Evolutionary conservation across 2,329 filamentous ascomycete genomes (phyloP), one percentile per base, ranked within the genome.

Genomic region (Aspergillus thermomutatus): DNA sequence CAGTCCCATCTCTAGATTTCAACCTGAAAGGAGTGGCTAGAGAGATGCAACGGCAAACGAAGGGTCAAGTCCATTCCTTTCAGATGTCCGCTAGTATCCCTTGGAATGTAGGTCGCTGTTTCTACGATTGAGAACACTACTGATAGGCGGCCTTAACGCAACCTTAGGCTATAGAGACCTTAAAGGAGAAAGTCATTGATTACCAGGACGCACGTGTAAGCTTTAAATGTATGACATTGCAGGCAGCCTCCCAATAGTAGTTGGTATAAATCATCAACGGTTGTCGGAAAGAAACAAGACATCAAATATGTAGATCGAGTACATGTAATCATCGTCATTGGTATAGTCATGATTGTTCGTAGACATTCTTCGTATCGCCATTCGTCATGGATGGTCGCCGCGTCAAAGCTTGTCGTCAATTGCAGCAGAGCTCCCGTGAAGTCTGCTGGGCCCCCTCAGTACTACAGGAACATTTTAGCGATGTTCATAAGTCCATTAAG

Each of bases 391-490:
- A 14, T 21, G 11, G 34, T 40, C 10, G 43, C 11, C 3, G 9
- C 10, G 23, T 23, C 23, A 21, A 26, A 23, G 11, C 4, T 26
- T 25, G 14, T 26, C 21, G 43, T 3, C 21, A 46, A 46, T 26
- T 46, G 41, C 11, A 25, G 43, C 19, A 25, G 43, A 46, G 11
- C 10, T 25, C 17, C n/a, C 10, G 6, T 8, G n/a, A 3, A 40
- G 21, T 14, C 4, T 46, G 19, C 10, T 7, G 9, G 11, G 2
- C 0, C 21, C 34, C 8, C 23, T 14, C 19, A 23, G 4, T 14
- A 28, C 57, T 66, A 74, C 54, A 69, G 62, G 55, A 74, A 66
- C 71, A 74, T 73, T 58, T 75, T 74, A 5, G 71, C 72, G 57
- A 74, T 61, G 53, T 60, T 72, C 63, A 74, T 63, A 49, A 74